phyloP scores from a whole-genome alignment of 2,329 filamentous ascomycete genomes.

The Fusarium sp. region DNA sequence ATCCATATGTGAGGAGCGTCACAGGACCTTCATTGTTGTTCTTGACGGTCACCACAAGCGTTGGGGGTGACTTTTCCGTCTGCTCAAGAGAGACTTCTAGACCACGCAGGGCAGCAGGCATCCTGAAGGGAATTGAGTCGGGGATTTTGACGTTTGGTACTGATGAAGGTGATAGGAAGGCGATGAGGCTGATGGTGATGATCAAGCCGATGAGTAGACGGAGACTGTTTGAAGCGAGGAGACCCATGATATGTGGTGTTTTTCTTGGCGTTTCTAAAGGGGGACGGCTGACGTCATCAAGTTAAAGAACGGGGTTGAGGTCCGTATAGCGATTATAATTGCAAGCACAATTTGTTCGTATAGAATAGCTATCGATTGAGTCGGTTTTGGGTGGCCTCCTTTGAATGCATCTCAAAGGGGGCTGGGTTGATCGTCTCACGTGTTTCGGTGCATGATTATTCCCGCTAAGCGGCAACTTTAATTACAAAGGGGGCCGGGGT shows the following conservation, averaged over 20 bases:
- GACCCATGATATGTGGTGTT: constrained; percentile 23
- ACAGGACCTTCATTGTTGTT: constrained; percentile 54
- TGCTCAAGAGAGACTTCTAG: constrained; percentile 52
- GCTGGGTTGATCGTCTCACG: not conserved
- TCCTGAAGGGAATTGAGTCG: constrained; percentile 28
- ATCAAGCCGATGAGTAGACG: constrained; percentile 38
- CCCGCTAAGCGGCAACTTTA: not conserved
- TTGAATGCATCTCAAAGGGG: not conserved
- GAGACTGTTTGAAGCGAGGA: constrained; percentile 29
- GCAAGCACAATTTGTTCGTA: not conserved
- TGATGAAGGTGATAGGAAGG: constrained; percentile 25
- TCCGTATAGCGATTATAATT: not conserved
- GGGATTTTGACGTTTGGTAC: constrained; percentile 7
- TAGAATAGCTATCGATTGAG: not conserved
- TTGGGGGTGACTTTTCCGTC: constrained; percentile 48
- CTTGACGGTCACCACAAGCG: constrained; percentile 52
- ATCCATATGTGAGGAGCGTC: constrained; percentile 57
- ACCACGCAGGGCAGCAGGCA: constrained; percentile 31
- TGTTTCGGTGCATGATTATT: constrained; percentile 1
- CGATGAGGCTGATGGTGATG: constrained; percentile 36
- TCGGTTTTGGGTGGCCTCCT: not conserved
- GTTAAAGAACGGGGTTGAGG: not conserved
- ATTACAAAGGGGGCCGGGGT: not conserved
- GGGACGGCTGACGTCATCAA: not conserved
- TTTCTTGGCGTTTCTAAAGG: not conserved